Evolutionary conservation across 148 eudicot species (phyloP).

Genomic region (Suaeda aralocaspica): DNA sequence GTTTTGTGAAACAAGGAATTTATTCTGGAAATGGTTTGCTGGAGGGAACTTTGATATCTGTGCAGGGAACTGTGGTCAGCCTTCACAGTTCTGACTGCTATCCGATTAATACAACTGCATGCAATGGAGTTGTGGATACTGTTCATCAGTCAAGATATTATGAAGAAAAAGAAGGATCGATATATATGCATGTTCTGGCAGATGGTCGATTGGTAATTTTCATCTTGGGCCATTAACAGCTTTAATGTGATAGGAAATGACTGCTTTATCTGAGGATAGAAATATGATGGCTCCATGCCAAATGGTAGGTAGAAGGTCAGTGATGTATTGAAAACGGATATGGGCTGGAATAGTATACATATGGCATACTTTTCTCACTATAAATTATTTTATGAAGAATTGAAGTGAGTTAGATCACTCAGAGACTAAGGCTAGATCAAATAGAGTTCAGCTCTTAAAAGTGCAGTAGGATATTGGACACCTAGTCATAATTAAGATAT

Average conservation of each 20-base stretch:
- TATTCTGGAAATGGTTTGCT: constrained; percentile 37
- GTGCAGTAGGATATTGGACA: not conserved
- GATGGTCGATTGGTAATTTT: constrained; percentile 50
- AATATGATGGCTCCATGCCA: not conserved
- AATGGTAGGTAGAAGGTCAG: not conserved
- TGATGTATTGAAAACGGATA: not conserved
- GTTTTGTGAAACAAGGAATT: constrained; percentile 26
- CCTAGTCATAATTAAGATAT: not conserved
- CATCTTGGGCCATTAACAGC: constrained; percentile 6
- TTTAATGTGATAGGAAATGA: not conserved
- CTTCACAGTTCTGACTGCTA: constrained; percentile 35
- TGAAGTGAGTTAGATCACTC: not conserved
- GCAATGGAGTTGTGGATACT: constrained; percentile 22
- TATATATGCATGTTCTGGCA: constrained; percentile 57
- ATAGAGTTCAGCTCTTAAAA: not conserved
- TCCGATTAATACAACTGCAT: constrained; percentile 19
- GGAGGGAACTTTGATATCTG: constrained; percentile 59
- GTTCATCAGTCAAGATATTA: constrained; percentile 28
- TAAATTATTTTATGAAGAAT: no score
- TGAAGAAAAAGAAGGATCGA: constrained; percentile 25
- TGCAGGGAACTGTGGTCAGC: constrained; percentile 59
- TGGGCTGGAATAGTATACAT: not conserved
- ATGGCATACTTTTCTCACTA: not conserved
- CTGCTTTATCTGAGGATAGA: not conserved
- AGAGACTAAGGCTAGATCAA: not conserved